Base-by-base conservation (phyloP, 495 filamentous ascomycete species). In the Oidiodendron maius region DNA sequence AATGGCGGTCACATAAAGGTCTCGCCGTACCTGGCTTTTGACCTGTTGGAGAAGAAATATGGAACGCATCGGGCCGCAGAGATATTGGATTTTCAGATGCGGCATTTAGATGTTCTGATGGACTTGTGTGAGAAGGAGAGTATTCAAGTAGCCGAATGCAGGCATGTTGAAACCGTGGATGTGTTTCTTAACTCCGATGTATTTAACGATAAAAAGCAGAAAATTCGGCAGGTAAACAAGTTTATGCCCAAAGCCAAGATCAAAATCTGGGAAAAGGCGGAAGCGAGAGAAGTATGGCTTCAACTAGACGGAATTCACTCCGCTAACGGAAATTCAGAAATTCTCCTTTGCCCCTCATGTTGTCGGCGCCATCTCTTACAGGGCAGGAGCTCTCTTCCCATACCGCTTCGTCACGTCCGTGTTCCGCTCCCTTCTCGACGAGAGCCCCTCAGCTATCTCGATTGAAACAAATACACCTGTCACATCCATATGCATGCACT, bases 401-500 rank as follows among this genome's bases (percentile, higher is more conserved):
- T 75, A 70, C 44, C 56, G 61, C 17, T 60, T 78, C 28, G 60
- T 75, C 9, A 65, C 60, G 16, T 60, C 56, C 1, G 41, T 72
- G n/a, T 72, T 69, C 55, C 43, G 58, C 15, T 18, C 51, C 6
- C 61, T 77, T 3, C 53, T 68, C 13, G 16, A 17, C 8, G 54
- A 40, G 2, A 62, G 60, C 36, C 40, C 48, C 3, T 35, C 48
- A 11, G 48, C 26, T 5, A 56, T 76, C 30, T 56, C 55, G 16
- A 58, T 76, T 36, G 65, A 69, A 46, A 70, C 70, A 3, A 34
- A 59, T 44, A 71, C 72, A 5, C 59, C 63, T 0, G 70, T 52
- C 0, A 17, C 22, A 22, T 21, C 3, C 2, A 40, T 50, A 4
- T 24, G 9, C 30, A 24, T 15, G 32, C 2, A 2, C 20, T 35